Evolutionary conservation across 2,329 filamentous ascomycete genomes (phyloP), one percentile per base, ranked within the genome.

Genomic region (Chaetothyriales sp.): DNA sequence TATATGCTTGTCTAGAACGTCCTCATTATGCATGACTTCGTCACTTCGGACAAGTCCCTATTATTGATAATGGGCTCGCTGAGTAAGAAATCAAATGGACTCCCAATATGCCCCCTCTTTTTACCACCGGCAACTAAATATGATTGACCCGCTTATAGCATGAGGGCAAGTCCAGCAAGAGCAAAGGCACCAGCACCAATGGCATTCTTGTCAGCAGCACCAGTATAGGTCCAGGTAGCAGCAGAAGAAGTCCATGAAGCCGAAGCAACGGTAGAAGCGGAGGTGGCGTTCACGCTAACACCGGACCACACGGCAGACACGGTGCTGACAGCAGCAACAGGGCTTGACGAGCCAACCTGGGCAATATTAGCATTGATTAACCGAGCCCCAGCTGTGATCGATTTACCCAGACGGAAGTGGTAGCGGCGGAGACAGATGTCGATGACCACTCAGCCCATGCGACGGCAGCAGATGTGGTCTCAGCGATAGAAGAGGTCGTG

Each of bases 191-290:
- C 46, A 47, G 46, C 46, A 28, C 46, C 46, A 18, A 33, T 2
- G 28, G 46, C 46, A 18, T 29, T 18, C 46, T 47, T 47, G 46
- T 25, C 18, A 33, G 46, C 46, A 33, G 46, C 46, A 47, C 46
- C 46, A 18, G 46, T 47, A 20, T 47, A 47, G 28, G 20, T 29
- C 18, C 22, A 22, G 28, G 22, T 9, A n/a, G 20, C 1, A 13
- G 22, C n/a, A 18, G 9, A 33, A 9, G 44, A 13, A 20, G 46
- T 47, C 18, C 15, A 25, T 2, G 20, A 28, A 28, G 22, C 44
- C 13, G 44, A 4, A 3, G 18, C 46, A 47, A 47, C 46, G 4
- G 46, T 20, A 6, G 18, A 28, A 18, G 6, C n/a, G n/a, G 18
- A 25, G 18, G 4, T 6, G 8, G 19, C 18, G 46, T 9, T 29